phyloP scores from a whole-genome alignment of 192 early-diverging fungal genomes.

The Backusella morwellensis region DNA sequence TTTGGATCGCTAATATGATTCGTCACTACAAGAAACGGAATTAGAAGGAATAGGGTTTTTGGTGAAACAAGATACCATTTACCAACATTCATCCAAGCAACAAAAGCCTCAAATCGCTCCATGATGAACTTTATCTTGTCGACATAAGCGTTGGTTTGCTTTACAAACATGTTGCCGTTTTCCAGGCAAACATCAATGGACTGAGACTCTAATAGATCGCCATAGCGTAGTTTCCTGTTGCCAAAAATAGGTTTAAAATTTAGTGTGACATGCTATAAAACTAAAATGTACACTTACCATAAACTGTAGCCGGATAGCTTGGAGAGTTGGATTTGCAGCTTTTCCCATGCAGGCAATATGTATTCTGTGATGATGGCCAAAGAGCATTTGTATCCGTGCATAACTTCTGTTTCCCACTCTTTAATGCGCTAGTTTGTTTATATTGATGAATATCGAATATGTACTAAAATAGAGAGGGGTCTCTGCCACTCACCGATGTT shows the following conservation, averaged over 20 bases:
- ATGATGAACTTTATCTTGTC: not conserved
- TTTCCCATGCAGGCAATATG: slow-evolving; percentile 7
- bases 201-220: not conserved
- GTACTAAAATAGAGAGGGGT: not conserved
- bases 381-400: slow-evolving; percentile 1
- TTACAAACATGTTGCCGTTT: not conserved
- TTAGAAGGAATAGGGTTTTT: not conserved
- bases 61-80: not conserved
- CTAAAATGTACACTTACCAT: not conserved
- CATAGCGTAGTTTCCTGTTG: not conserved
- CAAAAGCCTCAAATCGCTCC: not conserved
- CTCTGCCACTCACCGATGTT: not conserved
- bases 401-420: not conserved
- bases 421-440: not conserved
- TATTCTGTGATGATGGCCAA: not conserved
- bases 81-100: slow-evolving; percentile 9
- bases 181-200: not conserved
- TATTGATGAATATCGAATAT: not conserved
- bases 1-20: not conserved
- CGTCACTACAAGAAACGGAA: slow-evolving; percentile 6
- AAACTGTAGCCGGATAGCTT: slow-evolving; percentile 3
- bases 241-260: not conserved
- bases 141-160: not conserved
- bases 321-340: not conserved
- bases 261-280: not conserved